phyloP scores from a whole-genome alignment of 148 eudicot species.

The Suaeda aralocaspica region DNA sequence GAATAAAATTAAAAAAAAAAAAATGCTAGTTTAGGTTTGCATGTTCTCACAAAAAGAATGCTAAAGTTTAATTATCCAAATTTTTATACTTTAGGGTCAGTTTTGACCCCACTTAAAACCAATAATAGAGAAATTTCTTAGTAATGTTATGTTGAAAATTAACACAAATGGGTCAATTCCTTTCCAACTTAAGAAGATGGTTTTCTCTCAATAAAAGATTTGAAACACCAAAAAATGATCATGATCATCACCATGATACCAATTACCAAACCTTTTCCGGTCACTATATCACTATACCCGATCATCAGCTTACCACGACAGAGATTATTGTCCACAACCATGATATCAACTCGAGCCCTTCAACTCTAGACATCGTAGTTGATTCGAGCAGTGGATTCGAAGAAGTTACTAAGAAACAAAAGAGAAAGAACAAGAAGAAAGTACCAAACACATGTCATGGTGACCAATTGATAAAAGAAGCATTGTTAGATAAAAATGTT shows the following conservation, averaged over 20 bases:
- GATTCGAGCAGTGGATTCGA: neutral
- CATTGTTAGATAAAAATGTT: too few species aligned
- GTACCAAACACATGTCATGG: too few species aligned
- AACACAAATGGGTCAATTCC: neutral
- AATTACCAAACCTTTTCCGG: neutral
- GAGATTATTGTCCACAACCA: neutral
- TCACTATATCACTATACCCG: neutral
- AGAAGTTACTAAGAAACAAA: neutral
- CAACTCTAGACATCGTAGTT: neutral
- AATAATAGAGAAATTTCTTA: too few species aligned
- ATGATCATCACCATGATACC: neutral
- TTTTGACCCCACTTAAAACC: too few species aligned
- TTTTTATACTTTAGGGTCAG: too few species aligned
- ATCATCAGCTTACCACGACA: neutral
- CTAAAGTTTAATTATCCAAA: too few species aligned
- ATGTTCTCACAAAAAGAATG: too few species aligned
- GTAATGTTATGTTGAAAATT: too few species aligned
- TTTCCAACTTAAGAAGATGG: neutral
- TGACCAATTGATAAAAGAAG: too few species aligned
- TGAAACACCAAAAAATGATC: neutral
- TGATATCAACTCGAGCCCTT: neutral
- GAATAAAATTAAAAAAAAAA: too few species aligned
- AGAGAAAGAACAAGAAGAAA: neutral
- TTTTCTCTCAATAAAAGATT: neutral
- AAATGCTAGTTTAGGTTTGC: too few species aligned